Evolutionary conservation across 169 alveolate species (phyloP).

Genomic region (Plasmodium reichenowi): DNA sequence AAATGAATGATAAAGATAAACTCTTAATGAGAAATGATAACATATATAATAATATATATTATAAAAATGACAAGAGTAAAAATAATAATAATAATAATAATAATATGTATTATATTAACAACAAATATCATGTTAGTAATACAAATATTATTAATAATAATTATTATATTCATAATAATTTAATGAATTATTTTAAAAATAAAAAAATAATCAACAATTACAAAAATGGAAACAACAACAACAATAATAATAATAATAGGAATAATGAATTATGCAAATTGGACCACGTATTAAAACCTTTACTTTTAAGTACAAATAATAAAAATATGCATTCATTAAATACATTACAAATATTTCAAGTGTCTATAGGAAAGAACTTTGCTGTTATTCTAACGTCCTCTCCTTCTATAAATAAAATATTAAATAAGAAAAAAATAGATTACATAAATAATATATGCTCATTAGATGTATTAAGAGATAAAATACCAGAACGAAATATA

Average conservation of each 20-base stretch:
- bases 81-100: background rate
- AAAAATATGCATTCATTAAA: constrained; percentile 3
- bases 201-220: too few relatives aligned
- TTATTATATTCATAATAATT: too few relatives aligned
- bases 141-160: background rate
- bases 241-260: background rate
- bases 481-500: constrained; percentile 53
- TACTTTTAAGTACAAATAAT: constrained; percentile 11
- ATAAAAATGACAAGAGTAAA: background rate
- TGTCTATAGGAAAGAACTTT: constrained; percentile 56
- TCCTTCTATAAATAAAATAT: constrained; percentile 51
- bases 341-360: constrained; percentile 44
- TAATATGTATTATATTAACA: constrained; percentile 5
- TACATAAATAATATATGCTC: constrained; percentile 44
- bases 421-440: constrained; percentile 65
- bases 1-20: background rate
- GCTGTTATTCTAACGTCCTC: constrained; percentile 49
- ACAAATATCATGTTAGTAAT: background rate
- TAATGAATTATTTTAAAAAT: too few relatives aligned
- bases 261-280: background rate
- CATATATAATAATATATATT: background rate
- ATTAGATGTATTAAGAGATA: constrained; percentile 43
- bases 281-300: constrained; percentile 35
- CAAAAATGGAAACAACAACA: too few relatives aligned
- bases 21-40: too few relatives aligned